Percentiles rank a stretch among this genome's conserved stretches.
Evolutionary conservation across 768 basidiomycete species (phyloP).

Genomic region (Coprinellus micaceus): DNA sequence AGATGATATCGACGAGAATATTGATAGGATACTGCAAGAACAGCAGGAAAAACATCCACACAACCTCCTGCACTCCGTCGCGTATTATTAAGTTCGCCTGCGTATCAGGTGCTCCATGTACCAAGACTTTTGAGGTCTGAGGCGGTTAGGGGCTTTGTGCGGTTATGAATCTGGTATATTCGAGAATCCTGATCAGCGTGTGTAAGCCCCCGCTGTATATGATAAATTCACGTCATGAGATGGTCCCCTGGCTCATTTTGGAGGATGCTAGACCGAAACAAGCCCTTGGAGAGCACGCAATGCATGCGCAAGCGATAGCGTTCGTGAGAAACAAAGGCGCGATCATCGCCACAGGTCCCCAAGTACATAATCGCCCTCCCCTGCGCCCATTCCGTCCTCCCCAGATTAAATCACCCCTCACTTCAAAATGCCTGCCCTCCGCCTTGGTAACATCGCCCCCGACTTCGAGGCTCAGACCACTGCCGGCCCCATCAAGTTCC

Average conservation of each 20-base stretch:
- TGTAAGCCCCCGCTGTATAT: neutral
- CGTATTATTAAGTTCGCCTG: constrained; percentile 66
- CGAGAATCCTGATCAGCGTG: constrained; percentile 5
- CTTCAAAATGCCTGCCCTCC: constrained; percentile 48
- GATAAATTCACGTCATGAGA: neutral
- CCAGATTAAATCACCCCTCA: constrained; percentile 1
- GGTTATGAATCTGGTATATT: neutral
- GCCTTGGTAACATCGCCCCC: constrained; percentile 85
- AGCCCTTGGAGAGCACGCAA: constrained; percentile 35
- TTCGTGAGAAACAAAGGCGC: constrained; percentile 66
- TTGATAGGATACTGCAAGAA: constrained; percentile 75
- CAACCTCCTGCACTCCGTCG: constrained; percentile 84
- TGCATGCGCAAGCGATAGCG: constrained; percentile 32
- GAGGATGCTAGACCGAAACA: neutral
- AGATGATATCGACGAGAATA: constrained; percentile 86
- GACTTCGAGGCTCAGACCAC: constrained; percentile 93
- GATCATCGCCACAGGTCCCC: constrained; percentile 30
- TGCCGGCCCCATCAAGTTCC: constrained; percentile 82
- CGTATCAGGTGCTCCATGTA: too few relatives aligned
- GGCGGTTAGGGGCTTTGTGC: constrained; percentile 4
- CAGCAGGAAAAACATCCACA: constrained; percentile 94
- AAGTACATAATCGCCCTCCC: neutral
- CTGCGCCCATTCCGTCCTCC: neutral
- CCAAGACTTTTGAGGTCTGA: too few relatives aligned
- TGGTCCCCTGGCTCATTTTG: neutral